Base-by-base conservation (phyloP, 805 yeast genomes). In the Candida nanaspora region DNA sequence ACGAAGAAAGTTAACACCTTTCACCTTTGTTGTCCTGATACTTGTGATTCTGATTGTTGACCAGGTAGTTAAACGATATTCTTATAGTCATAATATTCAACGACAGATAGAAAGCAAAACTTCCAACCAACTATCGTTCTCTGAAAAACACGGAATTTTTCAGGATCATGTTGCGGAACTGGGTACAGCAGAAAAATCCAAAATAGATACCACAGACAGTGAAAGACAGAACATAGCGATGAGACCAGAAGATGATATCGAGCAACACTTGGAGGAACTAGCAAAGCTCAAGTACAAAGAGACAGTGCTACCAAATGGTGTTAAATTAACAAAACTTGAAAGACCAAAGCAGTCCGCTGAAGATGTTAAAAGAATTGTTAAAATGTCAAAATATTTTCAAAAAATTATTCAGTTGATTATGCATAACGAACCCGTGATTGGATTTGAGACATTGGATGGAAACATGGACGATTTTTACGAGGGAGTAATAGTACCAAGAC, bases 381-480 rank as follows among this genome's bases (percentile, higher is more conserved):
- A 42, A 28, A 39, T 56, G 35, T 56, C 52, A 35, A 38, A 39
- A n/a, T 53, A 49, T 29, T 51, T 56, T 42, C 44, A 44, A 19
- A 46, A 45, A 29, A 38, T 52, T 1, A 39, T 59, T 20, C 41
- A 48, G 25, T 38, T 47, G 1, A 42, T 58, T 6, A 42, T 41
- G 13, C 37, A 42, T 15, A 46, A 50, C 40, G 48, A 47, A 28
- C 64, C 66, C 14, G 37, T 41, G 14, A 21, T 48, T 8, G 59
- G 57, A 11, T 55, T 56, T 30, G 55, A 55, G 39, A 38, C 39
- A 20, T 34, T 9, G 14, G 25, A 21, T 27, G 23, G 16, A 14
- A 25, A 13, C 16, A 9, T 10, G 19, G 19, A 31, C 16, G 33
- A 31, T 18, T 10, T 13, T 21, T 28, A 21, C 16, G 36, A 35